Evolutionary conservation across 2,329 filamentous ascomycete species (phyloP).

Genomic region (Paraconiothyrium sp.): DNA sequence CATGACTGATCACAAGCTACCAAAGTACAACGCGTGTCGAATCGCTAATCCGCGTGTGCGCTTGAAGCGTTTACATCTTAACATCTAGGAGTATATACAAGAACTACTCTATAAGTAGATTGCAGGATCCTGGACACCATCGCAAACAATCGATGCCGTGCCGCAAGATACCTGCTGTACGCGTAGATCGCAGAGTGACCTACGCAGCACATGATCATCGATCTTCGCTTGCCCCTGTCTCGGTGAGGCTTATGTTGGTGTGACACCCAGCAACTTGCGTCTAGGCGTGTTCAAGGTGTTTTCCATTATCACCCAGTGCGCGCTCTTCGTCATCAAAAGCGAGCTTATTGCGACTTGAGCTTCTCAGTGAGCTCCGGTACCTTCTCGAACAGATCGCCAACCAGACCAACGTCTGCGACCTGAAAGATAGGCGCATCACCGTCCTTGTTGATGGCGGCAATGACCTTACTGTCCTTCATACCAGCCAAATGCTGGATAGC

Average conservation of each 20-base stretch:
- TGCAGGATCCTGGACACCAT: neutral
- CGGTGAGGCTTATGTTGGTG: neutral
- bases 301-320: conserved; percentile 13
- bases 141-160: neutral
- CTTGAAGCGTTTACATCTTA: neutral
- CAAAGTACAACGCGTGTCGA: too few species aligned
- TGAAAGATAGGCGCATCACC: conserved; percentile 97
- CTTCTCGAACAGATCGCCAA: conserved; percentile 94
- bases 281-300: neutral
- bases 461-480: conserved; percentile 99
- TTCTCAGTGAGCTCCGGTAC: conserved; percentile 97
- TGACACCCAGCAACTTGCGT: neutral
- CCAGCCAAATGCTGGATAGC: conserved; percentile 98
- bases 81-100: conserved; percentile 5
- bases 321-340: neutral
- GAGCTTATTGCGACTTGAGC: conserved; percentile 66
- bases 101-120: neutral
- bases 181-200: neutral
- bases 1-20: neutral
- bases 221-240: neutral
- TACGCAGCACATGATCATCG: conserved; percentile 1
- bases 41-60: neutral
- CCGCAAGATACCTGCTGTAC: neutral
- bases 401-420: conserved; percentile 92
- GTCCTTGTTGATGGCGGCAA: conserved; percentile 99